Base-by-base conservation (phyloP, 2,329 filamentous ascomycete species). In the Cordyceps cicadae region DNA sequence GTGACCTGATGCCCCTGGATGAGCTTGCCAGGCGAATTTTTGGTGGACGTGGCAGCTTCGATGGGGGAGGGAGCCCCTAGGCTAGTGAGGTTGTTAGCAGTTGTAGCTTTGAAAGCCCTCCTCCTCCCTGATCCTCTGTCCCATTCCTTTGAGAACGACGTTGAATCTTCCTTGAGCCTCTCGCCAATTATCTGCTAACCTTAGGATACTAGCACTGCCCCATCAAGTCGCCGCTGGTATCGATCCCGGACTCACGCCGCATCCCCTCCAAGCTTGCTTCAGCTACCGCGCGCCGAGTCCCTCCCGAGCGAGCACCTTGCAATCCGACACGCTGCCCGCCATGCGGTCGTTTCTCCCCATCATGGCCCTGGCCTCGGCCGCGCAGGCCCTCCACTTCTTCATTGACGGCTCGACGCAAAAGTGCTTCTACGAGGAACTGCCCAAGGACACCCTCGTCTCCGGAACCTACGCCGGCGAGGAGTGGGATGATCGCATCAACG, bases 391-490 rank as follows among this genome's bases (percentile, higher is more conserved):
- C 62, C 93, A 96, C 85, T 96, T 99, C 82, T 97, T 89, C 80
- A 87, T 97, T 74, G 92, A 97, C 73, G 90, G 89, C 70, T 83
- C 84, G 54, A 79, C 84, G 66, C 88, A 90, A 67, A 97, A 95
- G 79, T 99, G 94, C 78, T 99, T 99, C 85, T 96, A 89, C 78
- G 94, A 99, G 79, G 93, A 97, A 76, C 84, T 99, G 62, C 92
- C 94, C 66, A 97, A 97, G 81, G 93, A 96, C 75, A 97, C 94
- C 15, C 79, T 99, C 62, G 93, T 99, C 60, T 92, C 97, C 62
- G 94, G 94, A 67, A 88, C 94, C 77, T 99, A 92, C 81, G 85
- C 82, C 60, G 90, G 91, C 55, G 88, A 94, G 75, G 89, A 95
- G 74, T 94, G 85, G 79, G 87, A 94, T 74, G 83, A 89, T 62